Evolutionary conservation across 1,284 basidiomycete species (phyloP).

Genomic region (Fomes fomentarius): DNA sequence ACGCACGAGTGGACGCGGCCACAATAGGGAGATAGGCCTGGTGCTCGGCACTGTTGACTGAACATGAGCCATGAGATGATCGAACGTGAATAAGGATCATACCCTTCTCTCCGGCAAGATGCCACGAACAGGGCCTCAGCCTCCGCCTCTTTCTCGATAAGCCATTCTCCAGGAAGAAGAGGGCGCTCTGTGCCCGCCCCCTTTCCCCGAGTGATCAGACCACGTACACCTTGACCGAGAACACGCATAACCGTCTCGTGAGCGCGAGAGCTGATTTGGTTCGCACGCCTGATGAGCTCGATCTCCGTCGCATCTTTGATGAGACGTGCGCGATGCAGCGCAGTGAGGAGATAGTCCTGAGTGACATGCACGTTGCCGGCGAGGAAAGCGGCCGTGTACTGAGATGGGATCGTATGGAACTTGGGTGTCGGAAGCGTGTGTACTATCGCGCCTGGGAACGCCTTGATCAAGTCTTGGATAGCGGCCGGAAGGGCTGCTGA

Average conservation of each 20-base stretch:
- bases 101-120: constrained; percentile 85
- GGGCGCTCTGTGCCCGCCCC: constrained; percentile 55
- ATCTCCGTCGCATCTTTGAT: constrained; percentile 80
- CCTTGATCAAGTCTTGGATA: constrained; percentile 56
- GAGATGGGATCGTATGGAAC: constrained; percentile 54
- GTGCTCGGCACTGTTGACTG: constrained; percentile 63
- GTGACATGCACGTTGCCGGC: constrained; percentile 44
- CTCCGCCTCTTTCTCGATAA: constrained; percentile 88
- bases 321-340: constrained; percentile 78
- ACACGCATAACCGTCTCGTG: constrained; percentile 93
- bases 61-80: background rate
- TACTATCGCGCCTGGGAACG: constrained; percentile 60
- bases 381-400: constrained; percentile 44
- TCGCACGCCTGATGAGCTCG: constrained; percentile 73
- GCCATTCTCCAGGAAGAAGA: constrained; percentile 75
- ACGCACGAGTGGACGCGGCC: constrained; percentile 80
- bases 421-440: constrained; percentile 65
- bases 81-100: constrained; percentile 3
- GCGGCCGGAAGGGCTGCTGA: constrained; percentile 51
- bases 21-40: constrained; percentile 92
- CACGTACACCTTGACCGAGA: constrained; percentile 73
- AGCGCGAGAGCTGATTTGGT: constrained; percentile 83
- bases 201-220: constrained; percentile 47
- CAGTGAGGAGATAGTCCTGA: constrained; percentile 67
- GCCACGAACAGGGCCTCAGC: constrained; percentile 92